Percentiles rank a stretch among this genome's conserved stretches.
Conservation (phyloP, 2,329 filamentous ascomycete genomes). For the Teratosphaeria epicoccoides region DNA sequence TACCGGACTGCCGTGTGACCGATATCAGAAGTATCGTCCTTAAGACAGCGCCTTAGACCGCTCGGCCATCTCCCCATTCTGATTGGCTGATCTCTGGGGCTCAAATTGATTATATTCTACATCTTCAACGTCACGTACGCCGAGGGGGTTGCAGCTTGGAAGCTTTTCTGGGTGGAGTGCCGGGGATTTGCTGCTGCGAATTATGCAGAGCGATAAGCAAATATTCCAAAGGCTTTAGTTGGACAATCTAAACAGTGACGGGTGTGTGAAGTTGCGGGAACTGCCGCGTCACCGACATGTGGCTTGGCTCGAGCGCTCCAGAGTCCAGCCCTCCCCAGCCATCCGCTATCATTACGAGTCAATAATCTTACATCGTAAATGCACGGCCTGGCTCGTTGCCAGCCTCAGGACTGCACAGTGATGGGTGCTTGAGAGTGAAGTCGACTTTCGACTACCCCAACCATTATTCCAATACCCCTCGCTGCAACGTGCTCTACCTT, state of each 20-base stretch:
- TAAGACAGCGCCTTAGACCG: slow-evolving; percentile 21
- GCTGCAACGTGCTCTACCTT: neutral
- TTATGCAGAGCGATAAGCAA: neutral
- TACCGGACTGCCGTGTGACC: slow-evolving; percentile 15
- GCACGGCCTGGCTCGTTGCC: neutral
- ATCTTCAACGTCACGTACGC: too few relatives aligned
- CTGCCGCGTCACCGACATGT: neutral
- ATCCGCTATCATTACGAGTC: too few relatives aligned
- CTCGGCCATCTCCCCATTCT: slow-evolving; percentile 16
- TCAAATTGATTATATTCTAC: too few relatives aligned
- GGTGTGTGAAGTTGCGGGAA: neutral
- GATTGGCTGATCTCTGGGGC: neutral
- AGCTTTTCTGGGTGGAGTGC: neutral
- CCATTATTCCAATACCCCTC: too few relatives aligned
- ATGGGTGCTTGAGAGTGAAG: too few relatives aligned
- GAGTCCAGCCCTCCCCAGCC: neutral
- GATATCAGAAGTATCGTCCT: slow-evolving; percentile 7
- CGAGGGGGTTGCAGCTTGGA: too few relatives aligned
- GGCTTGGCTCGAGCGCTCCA: neutral
- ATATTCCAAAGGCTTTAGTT: neutral
- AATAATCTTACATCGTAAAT: too few relatives aligned
- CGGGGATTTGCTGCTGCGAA: neutral
- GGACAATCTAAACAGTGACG: neutral
- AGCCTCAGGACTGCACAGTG: neutral
- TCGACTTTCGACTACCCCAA: too few relatives aligned